Evolutionary conservation across 78 protist species (phyloP), one percentile per base, ranked within the genome.

Genomic region (Dictyostelium firmibasis): DNA sequence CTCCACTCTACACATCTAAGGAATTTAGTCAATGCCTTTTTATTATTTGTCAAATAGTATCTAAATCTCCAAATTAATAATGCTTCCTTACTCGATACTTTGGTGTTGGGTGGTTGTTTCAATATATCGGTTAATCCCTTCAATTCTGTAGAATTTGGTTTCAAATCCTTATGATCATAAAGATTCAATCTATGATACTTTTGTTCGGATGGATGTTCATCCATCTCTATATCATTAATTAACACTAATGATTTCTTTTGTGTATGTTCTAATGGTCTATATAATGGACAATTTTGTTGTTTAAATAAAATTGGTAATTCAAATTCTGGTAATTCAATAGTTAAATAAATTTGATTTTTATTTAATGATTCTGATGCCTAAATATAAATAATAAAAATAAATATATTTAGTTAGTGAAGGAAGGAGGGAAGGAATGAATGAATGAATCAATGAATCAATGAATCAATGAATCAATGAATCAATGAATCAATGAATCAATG

Each of bases 1-100:
- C 36, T 23, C 99, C 99, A 99, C 53, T 98, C 99, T 16, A 99
- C 99, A 53, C 97, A 93, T 67, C 91, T 35, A 27, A 99, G 75
- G 74, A 98, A 98, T 36, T 96, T 96, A 0, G 99, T 97, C 25
- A 98, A 92, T 38, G 99, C 98, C 43, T 89, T 91, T 78, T 97
- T 98, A n/a, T 98, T 96, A 14, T 92, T 75, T 2, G 94, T 38
- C 35, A 98, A 76, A 31, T 88, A 97, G 31, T 79, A 96, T 16
- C 99, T 62, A 74, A 96, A 99, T 70, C 93, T 96, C 97, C 97
- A 96, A 16, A 96, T 57, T 14, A 96, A 70, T 1, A 89, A 43
- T 10, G 78, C 43, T 7, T 89, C 94, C 36, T 81, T 89, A 35
- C 76, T 72, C 7, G 72, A 14, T 14, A 89, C 64, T 36, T 50